Percentiles rank a stretch among this genome's conserved stretches.
Evolutionary conservation across 257 asterid genomes (phyloP).

Genomic region (Primulina eburnea): DNA sequence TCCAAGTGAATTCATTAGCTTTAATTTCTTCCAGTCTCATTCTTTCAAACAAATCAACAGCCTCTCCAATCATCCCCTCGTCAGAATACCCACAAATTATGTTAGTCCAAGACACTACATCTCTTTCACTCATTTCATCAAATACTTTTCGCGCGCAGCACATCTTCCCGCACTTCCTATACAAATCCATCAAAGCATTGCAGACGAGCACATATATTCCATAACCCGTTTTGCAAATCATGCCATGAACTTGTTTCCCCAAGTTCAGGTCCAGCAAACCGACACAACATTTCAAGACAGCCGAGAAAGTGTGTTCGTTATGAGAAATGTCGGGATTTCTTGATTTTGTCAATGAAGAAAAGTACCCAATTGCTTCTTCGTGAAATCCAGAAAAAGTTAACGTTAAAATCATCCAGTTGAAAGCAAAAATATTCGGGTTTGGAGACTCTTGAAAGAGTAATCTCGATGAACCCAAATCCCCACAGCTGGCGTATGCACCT

Average conservation of each 20-base stretch:
- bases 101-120: conserved; percentile 61
- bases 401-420: conserved; percentile 61
- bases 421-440: conserved; percentile 49
- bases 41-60: conserved; percentile 41
- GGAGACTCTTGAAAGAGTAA: conserved; percentile 38
- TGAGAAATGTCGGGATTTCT: conserved; percentile 22
- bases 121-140: conserved; percentile 51
- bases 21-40: conserved; percentile 47
- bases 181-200: conserved; percentile 51
- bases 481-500: conserved; percentile 57
- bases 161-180: conserved; percentile 41
- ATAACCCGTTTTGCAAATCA: conserved; percentile 39
- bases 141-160: conserved; percentile 42
- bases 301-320: conserved; percentile 44
- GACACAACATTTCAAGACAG: conserved; percentile 45
- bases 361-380: conserved; percentile 44
- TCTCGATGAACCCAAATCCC: conserved; percentile 46
- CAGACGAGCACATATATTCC: conserved; percentile 37
- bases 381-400: conserved; percentile 37
- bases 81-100: conserved; percentile 52
- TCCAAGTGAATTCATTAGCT: conserved; percentile 67
- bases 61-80: conserved; percentile 41
- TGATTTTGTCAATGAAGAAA: conserved; percentile 41
- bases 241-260: conserved; percentile 56
- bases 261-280: conserved; percentile 42